Base-by-base conservation (phyloP, 2,329 filamentous ascomycete genomes). In the Xylariaceae sp. region DNA sequence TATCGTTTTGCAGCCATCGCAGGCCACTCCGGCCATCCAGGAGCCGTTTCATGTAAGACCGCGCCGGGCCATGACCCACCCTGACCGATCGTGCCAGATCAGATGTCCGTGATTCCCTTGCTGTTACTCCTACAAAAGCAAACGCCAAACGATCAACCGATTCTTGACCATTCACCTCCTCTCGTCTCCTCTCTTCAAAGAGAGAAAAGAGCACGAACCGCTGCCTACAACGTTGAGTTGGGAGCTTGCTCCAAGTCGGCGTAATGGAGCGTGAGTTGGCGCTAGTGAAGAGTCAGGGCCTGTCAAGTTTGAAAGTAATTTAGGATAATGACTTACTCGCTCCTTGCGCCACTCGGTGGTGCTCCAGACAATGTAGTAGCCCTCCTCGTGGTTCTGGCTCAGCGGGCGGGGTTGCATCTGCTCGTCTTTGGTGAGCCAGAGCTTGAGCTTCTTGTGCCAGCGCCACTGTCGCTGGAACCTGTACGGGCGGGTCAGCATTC, bases 381-480 rank as follows among this genome's bases (percentile, higher is more conserved):
- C 83, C 51, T 82, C 77, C 66, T 86, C 83, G 44, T 81, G 78
- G 45, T 71, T 77, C 11, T 75, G 74, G 46, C 78, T 79, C 40
- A 86, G 65, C 14, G 77, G 72, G 51, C 82, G 80, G 30, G 82
- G 82, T 40, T 78, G 75, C 80, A 85, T 81, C 56, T 81, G 71
- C 49, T 85, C 81, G 59, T 86, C 83, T 65, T 86, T 86, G 5
- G 83, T 86, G 44, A 86, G 68, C 83, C 83, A 86, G 19, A 85
- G 66, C 56, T 82, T 80, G 19, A 82, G 68, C 64, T 83, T 83
- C 70, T 85, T 85, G 64, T 86, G 82, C 78, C 82, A 86, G 53
- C 83, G 73, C 83, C 83, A 86, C 64, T 83, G 83, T 17, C 83
- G 76, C 51, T 76, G 77, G 58, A 81, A 80, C 39, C 82, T 85